phyloP scores from a whole-genome alignment of 805 yeast species.

The Metschnikowia peoriensis region DNA sequence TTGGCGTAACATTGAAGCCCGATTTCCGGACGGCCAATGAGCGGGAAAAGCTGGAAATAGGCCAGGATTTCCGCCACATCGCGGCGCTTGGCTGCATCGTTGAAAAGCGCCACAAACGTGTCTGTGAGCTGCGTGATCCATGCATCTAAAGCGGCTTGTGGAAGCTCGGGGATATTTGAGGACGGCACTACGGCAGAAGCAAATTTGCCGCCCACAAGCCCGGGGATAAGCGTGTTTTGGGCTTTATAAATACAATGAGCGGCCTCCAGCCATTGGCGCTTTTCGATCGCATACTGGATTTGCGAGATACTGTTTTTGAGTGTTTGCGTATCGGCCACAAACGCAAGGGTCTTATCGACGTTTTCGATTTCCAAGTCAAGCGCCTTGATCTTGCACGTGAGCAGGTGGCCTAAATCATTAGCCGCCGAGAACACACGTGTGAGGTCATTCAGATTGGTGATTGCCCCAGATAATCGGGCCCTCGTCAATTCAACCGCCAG shows the following conservation, averaged over 20 bases:
- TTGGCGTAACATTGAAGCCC: conserved; percentile 82
- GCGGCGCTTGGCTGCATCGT: conserved; percentile 61
- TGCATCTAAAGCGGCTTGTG: conserved; percentile 50
- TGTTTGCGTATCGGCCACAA: conserved; percentile 63
- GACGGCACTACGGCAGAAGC: conserved; percentile 85
- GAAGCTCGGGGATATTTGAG: conserved; percentile 78
- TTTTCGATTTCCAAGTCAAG: conserved; percentile 69
- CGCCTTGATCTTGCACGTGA: conserved; percentile 67
- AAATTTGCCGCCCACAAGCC: conserved; percentile 58
- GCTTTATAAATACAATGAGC: conserved; percentile 58
- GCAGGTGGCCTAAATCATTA: conserved; percentile 59
- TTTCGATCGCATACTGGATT: conserved; percentile 66
- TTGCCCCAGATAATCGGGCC: conserved; percentile 61
- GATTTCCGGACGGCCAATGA: conserved; percentile 64
- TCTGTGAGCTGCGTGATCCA: conserved; percentile 61
- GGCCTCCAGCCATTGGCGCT: conserved; percentile 72
- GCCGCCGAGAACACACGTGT: conserved; percentile 56
- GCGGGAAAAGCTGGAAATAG: conserved; percentile 84
- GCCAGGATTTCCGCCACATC: conserved; percentile 71
- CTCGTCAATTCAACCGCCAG: conserved; percentile 57
- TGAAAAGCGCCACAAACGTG: conserved; percentile 62
- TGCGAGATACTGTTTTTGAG: conserved; percentile 64
- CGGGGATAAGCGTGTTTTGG: conserved; percentile 47
- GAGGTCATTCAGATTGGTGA: conserved; percentile 55
- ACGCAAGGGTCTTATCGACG: conserved; percentile 58